phyloP scores from a whole-genome alignment of 2,329 filamentous ascomycete species.

The Zopfia rhizophila region DNA sequence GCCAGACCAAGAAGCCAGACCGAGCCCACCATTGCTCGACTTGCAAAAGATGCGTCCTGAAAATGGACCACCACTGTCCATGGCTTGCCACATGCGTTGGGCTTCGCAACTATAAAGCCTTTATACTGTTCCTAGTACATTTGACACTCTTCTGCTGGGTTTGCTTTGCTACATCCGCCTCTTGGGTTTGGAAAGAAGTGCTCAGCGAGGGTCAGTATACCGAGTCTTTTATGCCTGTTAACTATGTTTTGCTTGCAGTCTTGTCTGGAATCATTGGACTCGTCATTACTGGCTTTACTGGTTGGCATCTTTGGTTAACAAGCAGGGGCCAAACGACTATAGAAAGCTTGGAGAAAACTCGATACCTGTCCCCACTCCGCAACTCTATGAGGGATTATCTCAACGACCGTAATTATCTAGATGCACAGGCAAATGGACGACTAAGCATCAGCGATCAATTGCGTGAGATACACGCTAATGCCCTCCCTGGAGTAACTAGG shows the following conservation, averaged over 20 bases:
- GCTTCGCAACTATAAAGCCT: conserved; percentile 93
- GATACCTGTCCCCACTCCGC: conserved; percentile 85
- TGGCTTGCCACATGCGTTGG: conserved; percentile 98
- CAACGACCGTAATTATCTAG: conserved; percentile 55
- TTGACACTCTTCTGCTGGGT: conserved; percentile 86
- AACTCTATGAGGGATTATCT: conserved; percentile 74
- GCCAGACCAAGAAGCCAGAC: conserved; percentile 92
- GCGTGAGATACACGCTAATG: conserved; percentile 83
- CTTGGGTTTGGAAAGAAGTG: conserved; percentile 89
- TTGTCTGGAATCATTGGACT: conserved; percentile 90
- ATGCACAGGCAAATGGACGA: conserved; percentile 54
- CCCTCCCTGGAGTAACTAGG: conserved; percentile 80
- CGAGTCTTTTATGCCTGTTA: conserved; percentile 84
- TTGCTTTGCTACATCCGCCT: conserved; percentile 77
- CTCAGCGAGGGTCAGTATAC: conserved; percentile 74
- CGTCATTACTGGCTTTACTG: conserved; percentile 87
- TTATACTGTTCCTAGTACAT: conserved; percentile 91
- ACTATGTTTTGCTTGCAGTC: conserved; percentile 88
- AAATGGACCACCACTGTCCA: conserved; percentile 99
- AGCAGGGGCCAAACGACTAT: conserved; percentile 88
- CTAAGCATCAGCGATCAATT: conserved; percentile 72
- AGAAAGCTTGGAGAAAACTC: conserved; percentile 93
- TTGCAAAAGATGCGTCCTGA: conserved; percentile 91
- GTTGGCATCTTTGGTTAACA: conserved; percentile 89
- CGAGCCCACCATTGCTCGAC: conserved; percentile 97